A percentile compares a stretch with the other conserved stretches of the same genome.
phyloP scores from a whole-genome alignment of 2,329 filamentous ascomycete genomes.

The Zopfia rhizophila region DNA sequence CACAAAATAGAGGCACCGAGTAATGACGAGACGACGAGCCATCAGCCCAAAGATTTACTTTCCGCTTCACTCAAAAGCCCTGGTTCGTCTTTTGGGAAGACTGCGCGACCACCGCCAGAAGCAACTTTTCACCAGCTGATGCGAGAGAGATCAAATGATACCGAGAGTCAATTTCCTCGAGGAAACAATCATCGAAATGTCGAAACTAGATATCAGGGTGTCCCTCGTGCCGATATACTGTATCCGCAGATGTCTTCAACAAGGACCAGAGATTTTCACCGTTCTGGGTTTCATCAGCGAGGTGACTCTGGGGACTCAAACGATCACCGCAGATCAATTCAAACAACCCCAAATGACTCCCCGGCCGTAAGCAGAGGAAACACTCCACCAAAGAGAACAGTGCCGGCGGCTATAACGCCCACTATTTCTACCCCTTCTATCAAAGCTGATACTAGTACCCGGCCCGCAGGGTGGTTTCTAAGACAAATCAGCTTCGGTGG shows the following conservation, averaged over 20 bases:
- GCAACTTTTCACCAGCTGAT: slow-evolving; percentile 36
- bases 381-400: slow-evolving; percentile 39
- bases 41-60: slow-evolving; percentile 29
- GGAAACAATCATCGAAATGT: slow-evolving; percentile 22
- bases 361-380: slow-evolving; percentile 41
- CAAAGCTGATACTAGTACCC: slow-evolving; percentile 27
- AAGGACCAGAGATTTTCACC: slow-evolving; percentile 19
- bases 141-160: slow-evolving; percentile 29
- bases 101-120: slow-evolving; percentile 35
- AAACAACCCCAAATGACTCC: slow-evolving; percentile 36
- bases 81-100: slow-evolving; percentile 30
- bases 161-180: slow-evolving; percentile 34
- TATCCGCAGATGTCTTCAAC: slow-evolving; percentile 36
- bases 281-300: slow-evolving; percentile 31
- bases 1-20: neutral
- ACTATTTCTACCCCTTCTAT: slow-evolving; percentile 8
- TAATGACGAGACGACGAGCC: slow-evolving; percentile 25
- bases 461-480: slow-evolving; percentile 48
- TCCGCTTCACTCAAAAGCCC: slow-evolving; percentile 46
- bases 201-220: slow-evolving; percentile 23
- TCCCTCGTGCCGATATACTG: slow-evolving; percentile 44
- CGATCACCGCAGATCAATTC: slow-evolving; percentile 26
- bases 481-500: slow-evolving; percentile 54
- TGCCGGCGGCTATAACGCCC: slow-evolving; percentile 25
- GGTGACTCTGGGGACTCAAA: slow-evolving; percentile 39